Evolutionary conservation across 805 yeast genomes (phyloP), one percentile per base, ranked within the genome.

Genomic region (Candida verbasci): DNA sequence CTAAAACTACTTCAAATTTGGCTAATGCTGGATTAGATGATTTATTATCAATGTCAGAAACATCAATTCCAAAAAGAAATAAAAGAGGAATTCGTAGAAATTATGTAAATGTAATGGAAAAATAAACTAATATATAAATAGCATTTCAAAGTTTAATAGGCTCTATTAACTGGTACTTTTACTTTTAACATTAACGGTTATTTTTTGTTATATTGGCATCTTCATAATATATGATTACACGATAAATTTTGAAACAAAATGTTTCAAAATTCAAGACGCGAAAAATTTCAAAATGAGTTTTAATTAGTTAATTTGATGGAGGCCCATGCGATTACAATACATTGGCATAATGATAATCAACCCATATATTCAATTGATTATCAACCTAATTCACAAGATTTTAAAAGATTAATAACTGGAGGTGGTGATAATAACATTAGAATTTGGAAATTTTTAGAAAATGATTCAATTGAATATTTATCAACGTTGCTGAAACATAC

Each of bases 401-500:
- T 72, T 0, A 48, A 52, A 16, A 71, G 94, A 34, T 61, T 91
- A 24, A 91, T 82, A 3, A 91, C 97, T 0, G 95, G 87, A 0
- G 97, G 97, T 17, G 97, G 97, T 28, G 98, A 93, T 58, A 85
- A 83, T 54, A 85, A 86, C 48, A 82, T 87, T n/a, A 69, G 97
- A 34, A 60, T 77, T 20, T 71, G 83, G 78, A 46, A 44, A 29
- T 25, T 25, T 6, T 27, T 51, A 17, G 18, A 29, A 12, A 40
- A 40, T 28, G 28, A 41, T n/a, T 16, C 74, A 0, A 83, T 88
- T 12, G 83, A 80, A 42, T 91, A 88, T 55, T 63, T 88, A 20
- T 76, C 93, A 12, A 86, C 96, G 0, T 68, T 93, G 34, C 59
- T 82, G 3, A 88, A 87, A 48, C 98, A 93, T 55, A 85, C 93